Evolutionary conservation across 345 rosid genomes (phyloP).

Genomic region (Eucalyptus victrix): DNA sequence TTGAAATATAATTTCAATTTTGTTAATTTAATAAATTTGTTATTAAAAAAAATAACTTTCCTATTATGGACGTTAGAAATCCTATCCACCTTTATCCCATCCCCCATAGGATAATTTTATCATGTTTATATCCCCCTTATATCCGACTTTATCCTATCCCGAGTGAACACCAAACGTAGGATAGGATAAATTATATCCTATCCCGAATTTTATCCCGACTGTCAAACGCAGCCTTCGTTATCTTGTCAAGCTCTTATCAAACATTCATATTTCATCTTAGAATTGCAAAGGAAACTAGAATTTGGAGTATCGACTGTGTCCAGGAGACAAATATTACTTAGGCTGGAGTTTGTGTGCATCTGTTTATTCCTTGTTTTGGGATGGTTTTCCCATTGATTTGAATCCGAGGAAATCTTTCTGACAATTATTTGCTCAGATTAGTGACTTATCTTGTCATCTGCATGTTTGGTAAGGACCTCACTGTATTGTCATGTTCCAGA

Average conservation of each 20-base stretch:
- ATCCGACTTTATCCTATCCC: too few relatives aligned
- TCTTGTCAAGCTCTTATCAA: not conserved
- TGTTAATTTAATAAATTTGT: too few relatives aligned
- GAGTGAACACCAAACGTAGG: too few relatives aligned
- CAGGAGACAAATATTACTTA: not conserved
- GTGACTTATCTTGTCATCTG: not conserved
- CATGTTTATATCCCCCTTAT: too few relatives aligned
- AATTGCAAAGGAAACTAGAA: not conserved
- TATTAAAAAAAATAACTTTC: too few relatives aligned
- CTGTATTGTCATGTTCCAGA: conserved; percentile 24
- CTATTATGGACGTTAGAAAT: too few relatives aligned
- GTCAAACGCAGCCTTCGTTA: too few relatives aligned
- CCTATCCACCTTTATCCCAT: too few relatives aligned
- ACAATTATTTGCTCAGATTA: not conserved
- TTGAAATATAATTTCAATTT: too few relatives aligned
- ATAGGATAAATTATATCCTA: too few relatives aligned
- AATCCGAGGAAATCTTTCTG: not conserved
- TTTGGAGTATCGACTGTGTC: not conserved
- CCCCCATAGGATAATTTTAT: too few relatives aligned
- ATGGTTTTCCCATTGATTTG: not conserved
- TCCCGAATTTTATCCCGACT: too few relatives aligned
- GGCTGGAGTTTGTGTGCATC: not conserved
- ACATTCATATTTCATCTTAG: not conserved
- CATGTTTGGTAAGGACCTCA: not conserved
- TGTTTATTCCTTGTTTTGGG: not conserved